Base-by-base conservation (phyloP, 116 monocot species). In the Posidonia oceanica region DNA sequence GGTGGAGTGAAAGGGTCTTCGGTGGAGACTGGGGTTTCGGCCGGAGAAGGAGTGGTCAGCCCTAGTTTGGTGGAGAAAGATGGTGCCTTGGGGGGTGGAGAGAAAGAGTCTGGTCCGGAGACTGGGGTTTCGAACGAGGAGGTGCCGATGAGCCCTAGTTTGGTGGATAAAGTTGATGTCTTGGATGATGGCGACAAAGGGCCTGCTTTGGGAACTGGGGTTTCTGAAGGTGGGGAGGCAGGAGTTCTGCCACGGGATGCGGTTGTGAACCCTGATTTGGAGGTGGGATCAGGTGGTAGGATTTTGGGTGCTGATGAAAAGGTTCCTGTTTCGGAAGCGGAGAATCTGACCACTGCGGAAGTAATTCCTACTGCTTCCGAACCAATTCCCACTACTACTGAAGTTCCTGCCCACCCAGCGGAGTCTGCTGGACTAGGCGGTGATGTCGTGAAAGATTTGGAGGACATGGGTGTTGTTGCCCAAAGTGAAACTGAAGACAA, bases 301-400 rank as follows among this genome's bases (percentile, higher is more conserved):
- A n/a, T 4, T 52, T 23, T 52, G 68, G 68, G 29, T 68, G 68
- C 7, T 68, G 68, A 54, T 53, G 36, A 54, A 53, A 16, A 36
- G 8, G 68, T 44, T 11, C 41, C 7, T 5, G 64, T 64, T 39
- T 39, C 17, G 16, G 42, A 66, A 16, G n/a, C 42, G 48, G 20
- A 42, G 18, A 42, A 48, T 18, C 20, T n/a, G 41, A 20, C 18
- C 1, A 4, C 48, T 42, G 39, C 20, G 16, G 11, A 20, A 18
- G 41, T 42, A 16, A 44, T 7, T 66, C 13, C 42, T 41, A 3
- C 48, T 48, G 11, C 12, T 48, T 48, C 29, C 29, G 29, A 29
- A 29, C 1, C 29, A 29, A 29, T 29, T 29, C 29, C 29, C 29
- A 29, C 29, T 29, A 29, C 1, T 29, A 29, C 29, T 29, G 29